These are phyloP conservation scores for Calonectria pseudoturangicola DNA, from an alignment of 2,329 filamentous ascomycete species.

Conservation along the genomic window DNA sequence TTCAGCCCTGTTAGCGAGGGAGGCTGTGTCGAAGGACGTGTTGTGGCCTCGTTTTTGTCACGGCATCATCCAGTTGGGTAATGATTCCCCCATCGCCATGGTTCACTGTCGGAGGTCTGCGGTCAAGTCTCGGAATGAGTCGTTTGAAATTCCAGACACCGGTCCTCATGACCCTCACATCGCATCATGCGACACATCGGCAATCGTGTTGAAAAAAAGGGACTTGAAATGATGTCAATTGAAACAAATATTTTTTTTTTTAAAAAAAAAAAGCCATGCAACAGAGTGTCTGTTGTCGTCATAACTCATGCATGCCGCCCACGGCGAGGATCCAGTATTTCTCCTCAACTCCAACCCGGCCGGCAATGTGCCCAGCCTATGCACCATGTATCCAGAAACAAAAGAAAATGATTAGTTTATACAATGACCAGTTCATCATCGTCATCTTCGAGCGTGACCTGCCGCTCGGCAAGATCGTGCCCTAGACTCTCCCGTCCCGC, in stretches of 20 bases:
- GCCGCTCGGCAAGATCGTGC: slow-evolving; percentile 64
- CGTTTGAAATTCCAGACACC: not conserved
- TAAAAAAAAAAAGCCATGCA: slow-evolving; percentile 43
- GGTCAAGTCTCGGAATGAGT: slow-evolving; percentile 1
- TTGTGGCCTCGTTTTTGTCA: slow-evolving; percentile 12
- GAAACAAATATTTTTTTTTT: slow-evolving; percentile 33
- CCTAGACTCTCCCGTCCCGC: slow-evolving; percentile 85
- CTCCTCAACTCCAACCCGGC: slow-evolving; percentile 47
- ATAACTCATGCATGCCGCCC: slow-evolving; percentile 47
- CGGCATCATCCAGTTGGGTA: slow-evolving; percentile 24
- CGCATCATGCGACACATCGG: slow-evolving; percentile 24
- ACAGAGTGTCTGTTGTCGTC: slow-evolving; percentile 46
- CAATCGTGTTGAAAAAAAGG: not conserved
- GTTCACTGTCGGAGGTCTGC: not conserved
- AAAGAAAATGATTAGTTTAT: slow-evolving; percentile 51
- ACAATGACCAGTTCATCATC: slow-evolving; percentile 73
- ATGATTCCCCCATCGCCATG: slow-evolving; percentile 4
- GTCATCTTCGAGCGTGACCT: slow-evolving; percentile 64
- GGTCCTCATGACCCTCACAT: not conserved
- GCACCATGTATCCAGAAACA: slow-evolving; percentile 43
- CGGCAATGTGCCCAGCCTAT: slow-evolving; percentile 48
- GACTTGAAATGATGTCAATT: slow-evolving; percentile 33
- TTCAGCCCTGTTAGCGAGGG: slow-evolving; percentile 21
- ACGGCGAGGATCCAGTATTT: slow-evolving; percentile 39
- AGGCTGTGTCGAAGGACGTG: slow-evolving; percentile 11